Evolutionary conservation across 2,329 filamentous ascomycete species (phyloP).

Genomic region (Periconia sp.): DNA sequence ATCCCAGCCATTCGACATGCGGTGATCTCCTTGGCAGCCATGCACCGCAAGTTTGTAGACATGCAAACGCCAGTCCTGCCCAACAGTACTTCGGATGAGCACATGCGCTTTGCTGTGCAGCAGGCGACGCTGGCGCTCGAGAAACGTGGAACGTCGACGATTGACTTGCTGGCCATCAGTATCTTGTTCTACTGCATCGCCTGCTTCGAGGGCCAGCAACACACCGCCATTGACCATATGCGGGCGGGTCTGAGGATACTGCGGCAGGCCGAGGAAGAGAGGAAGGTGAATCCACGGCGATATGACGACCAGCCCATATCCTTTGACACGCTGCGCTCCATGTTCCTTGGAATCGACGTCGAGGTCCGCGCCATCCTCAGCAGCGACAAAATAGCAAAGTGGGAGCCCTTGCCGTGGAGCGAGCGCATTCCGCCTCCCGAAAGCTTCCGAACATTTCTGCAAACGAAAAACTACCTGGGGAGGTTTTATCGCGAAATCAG

Average conservation of each 20-base stretch:
- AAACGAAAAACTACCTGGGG: constrained; percentile 24
- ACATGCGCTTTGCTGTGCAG: constrained; percentile 32
- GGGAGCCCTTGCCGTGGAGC: constrained; percentile 24
- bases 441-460: constrained; percentile 9
- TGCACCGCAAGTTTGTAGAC: constrained; percentile 34
- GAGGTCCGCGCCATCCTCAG: constrained; percentile 33
- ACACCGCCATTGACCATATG: constrained; percentile 29
- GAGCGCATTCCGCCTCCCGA: not conserved
- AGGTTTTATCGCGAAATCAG: constrained; percentile 25
- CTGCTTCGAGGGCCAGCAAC: constrained; percentile 35
- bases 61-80: constrained; percentile 21
- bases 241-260: constrained; percentile 34
- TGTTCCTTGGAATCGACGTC: constrained; percentile 34
- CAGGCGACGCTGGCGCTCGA: constrained; percentile 31
- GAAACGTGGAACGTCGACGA: constrained; percentile 11
- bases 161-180: constrained; percentile 32
- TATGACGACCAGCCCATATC: constrained; percentile 23
- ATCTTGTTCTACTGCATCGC: constrained; percentile 35
- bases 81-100: constrained; percentile 22
- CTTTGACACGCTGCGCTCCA: constrained; percentile 27
- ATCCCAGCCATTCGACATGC: constrained; percentile 33
- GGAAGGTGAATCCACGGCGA: constrained; percentile 5
- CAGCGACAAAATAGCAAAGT: constrained; percentile 15
- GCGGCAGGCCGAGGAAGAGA: constrained; percentile 24
- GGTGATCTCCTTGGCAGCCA: constrained; percentile 32